Conservation (phyloP, 306 rosid species). For the Quillaja saponaria region DNA sequence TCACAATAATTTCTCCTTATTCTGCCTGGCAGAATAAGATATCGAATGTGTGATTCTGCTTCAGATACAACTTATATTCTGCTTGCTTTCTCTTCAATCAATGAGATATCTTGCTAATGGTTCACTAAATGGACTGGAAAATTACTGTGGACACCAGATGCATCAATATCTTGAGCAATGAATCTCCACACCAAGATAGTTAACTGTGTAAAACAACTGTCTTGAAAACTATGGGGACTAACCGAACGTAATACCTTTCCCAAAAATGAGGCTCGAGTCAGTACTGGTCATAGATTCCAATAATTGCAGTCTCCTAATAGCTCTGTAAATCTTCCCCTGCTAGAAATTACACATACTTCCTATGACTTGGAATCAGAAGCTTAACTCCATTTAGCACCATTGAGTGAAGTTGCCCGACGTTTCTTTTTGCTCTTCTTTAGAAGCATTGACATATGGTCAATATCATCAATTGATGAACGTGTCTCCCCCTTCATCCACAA, state of each 20-base stretch:
- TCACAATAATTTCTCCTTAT: too few relatives aligned
- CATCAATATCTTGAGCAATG: slow-evolving; percentile 33
- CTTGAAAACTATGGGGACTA: too few relatives aligned
- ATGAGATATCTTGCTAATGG: slow-evolving; percentile 6
- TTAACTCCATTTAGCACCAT: slow-evolving; percentile 63
- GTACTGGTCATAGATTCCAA: slow-evolving; percentile 25
- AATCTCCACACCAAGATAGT: slow-evolving; percentile 12
- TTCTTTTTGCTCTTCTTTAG: slow-evolving; percentile 61
- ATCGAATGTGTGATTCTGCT: too few relatives aligned
- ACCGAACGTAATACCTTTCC: slow-evolving; percentile 31
- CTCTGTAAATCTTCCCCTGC: too few relatives aligned
- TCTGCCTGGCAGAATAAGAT: too few relatives aligned
- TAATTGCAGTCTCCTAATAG: slow-evolving; percentile 18
- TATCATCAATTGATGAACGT: slow-evolving; percentile 45
- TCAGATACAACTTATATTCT: slow-evolving; percentile 2
- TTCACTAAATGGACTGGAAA: neutral
- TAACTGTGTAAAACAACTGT: slow-evolving; percentile 17
- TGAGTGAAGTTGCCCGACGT: slow-evolving; percentile 38
- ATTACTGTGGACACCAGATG: slow-evolving; percentile 16
- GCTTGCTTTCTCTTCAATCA: slow-evolving; percentile 16
- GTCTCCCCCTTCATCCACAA: slow-evolving; percentile 79
- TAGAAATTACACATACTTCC: neutral
- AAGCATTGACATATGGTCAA: slow-evolving; percentile 61
- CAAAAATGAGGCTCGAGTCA: slow-evolving; percentile 34
- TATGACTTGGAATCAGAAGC: neutral